Base-by-base conservation (phyloP, 371 early-diverging fungal genomes). In the Zychaea mexicana region DNA sequence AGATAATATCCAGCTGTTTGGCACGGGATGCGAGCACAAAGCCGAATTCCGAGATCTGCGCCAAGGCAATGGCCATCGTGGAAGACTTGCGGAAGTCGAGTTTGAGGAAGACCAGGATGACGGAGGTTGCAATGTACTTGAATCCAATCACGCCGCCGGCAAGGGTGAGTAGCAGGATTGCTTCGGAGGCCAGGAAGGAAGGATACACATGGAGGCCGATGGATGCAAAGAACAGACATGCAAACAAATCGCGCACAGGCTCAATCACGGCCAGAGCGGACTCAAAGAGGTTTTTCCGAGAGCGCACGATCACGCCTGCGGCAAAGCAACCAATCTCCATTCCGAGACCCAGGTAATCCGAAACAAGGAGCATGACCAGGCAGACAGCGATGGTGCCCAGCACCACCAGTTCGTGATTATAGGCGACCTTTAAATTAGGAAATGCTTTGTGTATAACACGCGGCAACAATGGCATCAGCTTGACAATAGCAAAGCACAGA, bases 151-250 rank as follows among this genome's bases (percentile, higher is more conserved):
- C 79, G 5, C 65, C 76, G 3, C 70, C 69, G 2, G 87, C 80
- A 19, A 88, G 49, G 0, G 75, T 71, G 26, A 86, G 46, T 4
- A 88, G 63, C 6, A 88, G 59, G 57, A 76, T 60, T n/a, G 75
- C 80, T 61, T 88, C 81, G 6, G 81, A 79, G 0, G 79, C 71
- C 42, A 89, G 66, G 63, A 89, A 89, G 5, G 75, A 70, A 2
- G 88, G 88, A 55, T 88, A 85, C 6, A 87, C 72, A 68, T 89
- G 89, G 4, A 89, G 66, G 3, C 89, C 89, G 54, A 89, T 84
- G n/a, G 82, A 71, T 1, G 88, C 86, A 73, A 89, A 89, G 66
- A 89, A 89, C 9, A 88, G 66, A 26, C 82, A 81, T 9, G 80
- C 79, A 77, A 87, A 87, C 31, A 87, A 46, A 67, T 85, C 84